phyloP scores from a whole-genome alignment of 176 grass and related monocot species.

The Triticum dicoccoides region DNA sequence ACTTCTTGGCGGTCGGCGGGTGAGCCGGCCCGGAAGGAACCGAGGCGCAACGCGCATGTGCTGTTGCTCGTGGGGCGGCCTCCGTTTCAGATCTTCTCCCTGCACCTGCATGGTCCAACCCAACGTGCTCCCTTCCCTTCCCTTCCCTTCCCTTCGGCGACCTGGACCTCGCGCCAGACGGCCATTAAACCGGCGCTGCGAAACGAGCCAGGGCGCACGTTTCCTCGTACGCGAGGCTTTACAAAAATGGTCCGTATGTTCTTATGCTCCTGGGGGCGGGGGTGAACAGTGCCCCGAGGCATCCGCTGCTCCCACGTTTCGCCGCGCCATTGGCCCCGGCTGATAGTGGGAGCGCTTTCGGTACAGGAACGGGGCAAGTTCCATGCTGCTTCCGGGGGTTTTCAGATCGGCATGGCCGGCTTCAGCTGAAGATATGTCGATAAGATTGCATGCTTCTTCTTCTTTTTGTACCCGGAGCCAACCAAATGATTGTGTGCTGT shows the following conservation, averaged over 20 bases:
- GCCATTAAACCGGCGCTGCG: not conserved
- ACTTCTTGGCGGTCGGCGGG: conserved; percentile 7
- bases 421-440: not conserved
- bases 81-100: conserved; percentile 12
- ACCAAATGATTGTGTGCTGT: not conserved
- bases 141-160: not conserved
- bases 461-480: not conserved
- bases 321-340: not conserved
- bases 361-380: not conserved
- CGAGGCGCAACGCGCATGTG: conserved; percentile 33
- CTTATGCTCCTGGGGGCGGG: not conserved
- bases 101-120: not conserved
- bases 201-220: conserved; percentile 3
- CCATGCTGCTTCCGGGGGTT: not conserved
- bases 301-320: not conserved
- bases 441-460: not conserved
- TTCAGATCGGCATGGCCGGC: not conserved
- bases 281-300: not conserved
- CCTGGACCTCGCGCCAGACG: not conserved
- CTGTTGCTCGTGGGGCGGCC: conserved; percentile 4
- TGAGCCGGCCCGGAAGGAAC: conserved; percentile 18
- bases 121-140: not conserved
- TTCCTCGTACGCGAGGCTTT: not conserved
- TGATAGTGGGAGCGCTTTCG: not conserved
- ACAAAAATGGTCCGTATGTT: not conserved